Percentiles rank a stretch among this genome's conserved stretches.
Evolutionary conservation across 2,329 filamentous ascomycete genomes (phyloP).

Genomic region (Alternaria viburni): DNA sequence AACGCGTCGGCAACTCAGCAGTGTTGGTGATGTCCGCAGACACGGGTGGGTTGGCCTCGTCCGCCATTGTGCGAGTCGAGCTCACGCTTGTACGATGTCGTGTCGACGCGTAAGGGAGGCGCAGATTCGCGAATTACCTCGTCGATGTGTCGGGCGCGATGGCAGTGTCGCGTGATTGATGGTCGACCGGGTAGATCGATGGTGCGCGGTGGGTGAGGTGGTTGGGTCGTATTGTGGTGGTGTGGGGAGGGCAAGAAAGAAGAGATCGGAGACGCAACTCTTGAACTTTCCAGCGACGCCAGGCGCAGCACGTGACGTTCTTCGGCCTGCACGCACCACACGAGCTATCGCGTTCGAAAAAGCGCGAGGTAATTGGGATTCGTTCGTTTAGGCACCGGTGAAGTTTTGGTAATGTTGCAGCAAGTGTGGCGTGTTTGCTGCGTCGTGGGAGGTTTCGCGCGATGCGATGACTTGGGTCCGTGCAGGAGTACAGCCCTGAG

Average conservation of each 20-base stretch:
- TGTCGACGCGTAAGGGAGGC: conserved; percentile 45
- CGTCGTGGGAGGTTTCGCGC: conserved; percentile 36
- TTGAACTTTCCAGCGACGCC: conserved; percentile 26
- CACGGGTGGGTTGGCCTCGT: conserved; percentile 39
- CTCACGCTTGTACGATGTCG: conserved; percentile 42
- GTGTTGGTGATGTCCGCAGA: conserved; percentile 34
- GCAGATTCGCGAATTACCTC: conserved; percentile 39
- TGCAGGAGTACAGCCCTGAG: conserved; percentile 28
- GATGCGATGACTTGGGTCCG: conserved; percentile 30
- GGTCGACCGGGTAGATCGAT: conserved; percentile 39
- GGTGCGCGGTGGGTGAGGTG: conserved; percentile 45
- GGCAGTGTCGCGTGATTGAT: conserved; percentile 40
- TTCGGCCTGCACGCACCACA: conserved; percentile 18
- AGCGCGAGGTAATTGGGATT: conserved; percentile 29
- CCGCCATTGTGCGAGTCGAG: conserved; percentile 45
- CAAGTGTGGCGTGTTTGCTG: conserved; percentile 24
- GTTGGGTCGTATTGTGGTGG: conserved; percentile 37
- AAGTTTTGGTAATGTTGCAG: conserved; percentile 29
- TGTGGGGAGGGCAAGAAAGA: conserved; percentile 36
- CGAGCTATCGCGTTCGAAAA: conserved; percentile 19
- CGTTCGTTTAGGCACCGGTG: conserved; percentile 12
- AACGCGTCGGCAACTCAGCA: conserved; percentile 40
- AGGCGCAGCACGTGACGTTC: conserved; percentile 26
- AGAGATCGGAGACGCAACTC: conserved; percentile 25
- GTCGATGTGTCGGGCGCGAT: conserved; percentile 33